Conservation (phyloP, 768 basidiomycete genomes). For the Panaeolus cyanescens region DNA sequence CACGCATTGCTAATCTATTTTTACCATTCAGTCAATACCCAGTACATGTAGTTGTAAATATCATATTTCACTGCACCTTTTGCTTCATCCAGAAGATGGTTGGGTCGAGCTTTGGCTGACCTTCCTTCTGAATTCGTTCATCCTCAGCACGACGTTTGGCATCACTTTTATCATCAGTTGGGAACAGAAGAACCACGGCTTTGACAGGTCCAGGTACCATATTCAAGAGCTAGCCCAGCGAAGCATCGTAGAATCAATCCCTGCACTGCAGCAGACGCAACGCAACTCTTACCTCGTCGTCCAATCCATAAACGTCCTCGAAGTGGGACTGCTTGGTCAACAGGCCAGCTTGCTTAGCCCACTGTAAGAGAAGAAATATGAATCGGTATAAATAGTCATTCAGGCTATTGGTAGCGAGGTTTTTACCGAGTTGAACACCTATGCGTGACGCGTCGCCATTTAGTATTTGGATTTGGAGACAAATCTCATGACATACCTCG, state of each 20-base stretch:
- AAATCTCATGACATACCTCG: constrained; percentile 25
- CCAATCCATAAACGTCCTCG: constrained; percentile 74
- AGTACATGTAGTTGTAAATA: too few relatives aligned
- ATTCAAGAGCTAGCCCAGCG: constrained; percentile 53
- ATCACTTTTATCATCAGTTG: constrained; percentile 53
- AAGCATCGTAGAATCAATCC: too few relatives aligned
- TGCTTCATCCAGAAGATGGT: constrained; percentile 89
- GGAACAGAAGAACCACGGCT: constrained; percentile 87
- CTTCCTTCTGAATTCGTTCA: constrained; percentile 45
- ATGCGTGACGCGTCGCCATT: not conserved
- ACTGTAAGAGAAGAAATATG: constrained; percentile 36
- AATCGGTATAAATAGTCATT: not conserved
- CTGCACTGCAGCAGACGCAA: not conserved
- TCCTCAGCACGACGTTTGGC: constrained; percentile 62
- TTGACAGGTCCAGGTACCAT: constrained; percentile 76
- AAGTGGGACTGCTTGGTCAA: constrained; percentile 52
- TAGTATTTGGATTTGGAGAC: not conserved
- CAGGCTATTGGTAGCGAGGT: not conserved
- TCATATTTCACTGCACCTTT: constrained; percentile 52
- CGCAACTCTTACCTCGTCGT: constrained; percentile 50
- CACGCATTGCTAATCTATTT: constrained; percentile 79
- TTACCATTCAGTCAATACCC: not conserved
- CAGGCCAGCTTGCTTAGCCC: constrained; percentile 72
- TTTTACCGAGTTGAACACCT: constrained; percentile 53
- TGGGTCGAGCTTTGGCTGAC: constrained; percentile 51